Evolutionary conservation across 176 grass and related monocot species (phyloP).

Genomic region (Chrysopogon serrulatus): DNA sequence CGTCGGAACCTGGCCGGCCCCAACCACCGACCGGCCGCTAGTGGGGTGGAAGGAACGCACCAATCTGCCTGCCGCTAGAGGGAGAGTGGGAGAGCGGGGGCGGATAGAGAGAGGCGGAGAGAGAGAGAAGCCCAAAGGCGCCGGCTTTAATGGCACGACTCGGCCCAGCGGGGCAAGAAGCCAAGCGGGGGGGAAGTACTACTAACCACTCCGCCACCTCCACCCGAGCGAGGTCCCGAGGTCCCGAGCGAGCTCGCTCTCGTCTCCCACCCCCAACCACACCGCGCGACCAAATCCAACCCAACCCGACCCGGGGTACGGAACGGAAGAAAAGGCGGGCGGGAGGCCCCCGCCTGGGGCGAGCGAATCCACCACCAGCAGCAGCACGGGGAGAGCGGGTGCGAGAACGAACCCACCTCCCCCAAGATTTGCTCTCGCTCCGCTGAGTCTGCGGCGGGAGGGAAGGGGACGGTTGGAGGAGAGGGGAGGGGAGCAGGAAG

Average conservation of each 20-base stretch:
- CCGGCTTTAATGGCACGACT: conserved; percentile 48
- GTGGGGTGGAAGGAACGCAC: background rate
- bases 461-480: background rate
- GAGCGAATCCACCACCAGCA: too few species aligned
- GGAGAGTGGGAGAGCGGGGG: background rate
- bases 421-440: background rate
- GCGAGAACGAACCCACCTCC: too few species aligned
- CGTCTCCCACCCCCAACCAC: conserved; percentile 18
- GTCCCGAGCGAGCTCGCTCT: background rate
- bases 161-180: conserved; percentile 23
- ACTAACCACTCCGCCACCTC: conserved; percentile 35
- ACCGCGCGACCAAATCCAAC: conserved; percentile 41
- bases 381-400: too few species aligned
- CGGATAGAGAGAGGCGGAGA: background rate
- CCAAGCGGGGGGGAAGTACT: background rate
- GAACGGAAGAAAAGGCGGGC: background rate
- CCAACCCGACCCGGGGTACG: conserved; percentile 7
- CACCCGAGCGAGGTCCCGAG: background rate
- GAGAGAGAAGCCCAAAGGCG: background rate
- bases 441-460: background rate
- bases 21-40: background rate
- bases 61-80: background rate
- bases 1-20: background rate
- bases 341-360: too few species aligned
- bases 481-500: background rate